These are phyloP conservation scores for Hypoxylon sp. DNA, from an alignment of 2,329 filamentous ascomycete genomes.

Conservation along the genomic window DNA sequence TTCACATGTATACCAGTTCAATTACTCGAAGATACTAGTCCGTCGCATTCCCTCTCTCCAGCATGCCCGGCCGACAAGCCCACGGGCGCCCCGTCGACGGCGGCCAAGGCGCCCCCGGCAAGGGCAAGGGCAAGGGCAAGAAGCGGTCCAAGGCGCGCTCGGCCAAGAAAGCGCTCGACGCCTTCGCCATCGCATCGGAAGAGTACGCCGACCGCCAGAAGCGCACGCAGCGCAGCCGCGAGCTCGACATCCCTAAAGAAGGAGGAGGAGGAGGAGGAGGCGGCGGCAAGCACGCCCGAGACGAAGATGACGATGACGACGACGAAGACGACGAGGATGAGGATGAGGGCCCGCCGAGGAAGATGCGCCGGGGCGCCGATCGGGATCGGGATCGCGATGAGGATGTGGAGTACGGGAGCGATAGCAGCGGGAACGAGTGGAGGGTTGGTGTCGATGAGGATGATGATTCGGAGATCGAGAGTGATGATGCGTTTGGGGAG, in stretches of 20 bases:
- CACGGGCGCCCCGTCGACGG: slow-evolving; percentile 65
- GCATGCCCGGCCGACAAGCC: slow-evolving; percentile 69
- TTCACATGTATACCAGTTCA: no score
- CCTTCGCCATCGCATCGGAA: slow-evolving; percentile 68
- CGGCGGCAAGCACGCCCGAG: slow-evolving; percentile 57
- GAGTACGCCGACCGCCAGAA: slow-evolving; percentile 62
- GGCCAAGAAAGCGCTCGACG: slow-evolving; percentile 65
- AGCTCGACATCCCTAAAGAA: slow-evolving; percentile 59
- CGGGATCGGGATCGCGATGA: slow-evolving; percentile 56
- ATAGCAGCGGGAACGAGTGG: slow-evolving; percentile 90
- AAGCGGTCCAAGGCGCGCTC: slow-evolving; percentile 62
- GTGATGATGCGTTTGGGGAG: slow-evolving; percentile 85
- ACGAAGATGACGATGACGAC: slow-evolving; percentile 63
- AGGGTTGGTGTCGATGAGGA: slow-evolving; percentile 75
- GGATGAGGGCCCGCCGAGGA: slow-evolving; percentile 63
- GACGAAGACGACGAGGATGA: slow-evolving; percentile 73
- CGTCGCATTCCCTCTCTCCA: slow-evolving; percentile 27
- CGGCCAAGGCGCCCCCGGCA: slow-evolving; percentile 45
- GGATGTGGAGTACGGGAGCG: slow-evolving; percentile 78
- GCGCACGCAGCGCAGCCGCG: slow-evolving; percentile 62
- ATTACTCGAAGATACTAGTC: neutral
- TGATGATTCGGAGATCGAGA: slow-evolving; percentile 73
- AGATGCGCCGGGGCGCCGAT: slow-evolving; percentile 58
- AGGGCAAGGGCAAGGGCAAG: slow-evolving; percentile 49
- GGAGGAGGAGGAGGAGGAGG: slow-evolving; percentile 42